phyloP scores from a whole-genome alignment of 352 stramenopile genomes.

The Phytophthora sansomeana region DNA sequence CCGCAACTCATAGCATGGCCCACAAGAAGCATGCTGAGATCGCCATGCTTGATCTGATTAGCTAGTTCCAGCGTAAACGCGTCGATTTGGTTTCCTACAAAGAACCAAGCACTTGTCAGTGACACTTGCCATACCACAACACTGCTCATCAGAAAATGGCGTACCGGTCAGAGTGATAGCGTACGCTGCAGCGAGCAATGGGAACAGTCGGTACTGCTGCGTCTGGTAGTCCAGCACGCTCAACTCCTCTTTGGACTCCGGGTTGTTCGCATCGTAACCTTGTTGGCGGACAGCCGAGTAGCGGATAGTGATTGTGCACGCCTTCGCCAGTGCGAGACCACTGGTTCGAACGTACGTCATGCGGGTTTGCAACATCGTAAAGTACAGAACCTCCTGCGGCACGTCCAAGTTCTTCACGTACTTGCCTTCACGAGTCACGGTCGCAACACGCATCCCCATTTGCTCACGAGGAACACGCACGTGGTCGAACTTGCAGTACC shows the following conservation, averaged over 20 bases:
- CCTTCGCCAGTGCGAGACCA: constrained; percentile 78
- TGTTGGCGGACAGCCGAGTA: constrained; percentile 95
- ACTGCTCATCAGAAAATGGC: neutral
- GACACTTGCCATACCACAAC: neutral
- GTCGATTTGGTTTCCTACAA: constrained; percentile 57
- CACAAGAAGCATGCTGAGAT: constrained; percentile 54
- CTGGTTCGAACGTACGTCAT: constrained; percentile 69
- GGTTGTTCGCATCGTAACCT: constrained; percentile 72
- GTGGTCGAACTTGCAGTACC: constrained; percentile 63
- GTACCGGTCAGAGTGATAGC: constrained; percentile 82
- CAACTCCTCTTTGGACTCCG: constrained; percentile 66
- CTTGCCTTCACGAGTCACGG: constrained; percentile 63
- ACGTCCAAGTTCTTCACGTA: constrained; percentile 68
- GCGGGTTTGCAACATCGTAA: constrained; percentile 85
- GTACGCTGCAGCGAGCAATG: constrained; percentile 92
- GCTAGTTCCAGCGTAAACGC: constrained; percentile 54
- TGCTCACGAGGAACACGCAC: constrained; percentile 68
- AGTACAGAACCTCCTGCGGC: constrained; percentile 71
- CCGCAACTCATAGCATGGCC: constrained; percentile 71
- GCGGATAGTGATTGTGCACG: constrained; percentile 93
- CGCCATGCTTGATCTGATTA: constrained; percentile 48
- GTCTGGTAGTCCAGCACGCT: constrained; percentile 96
- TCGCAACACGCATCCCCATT: constrained; percentile 75
- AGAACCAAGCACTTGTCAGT: constrained; percentile 8
- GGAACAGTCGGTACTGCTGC: constrained; percentile 95